Percentiles rank a stretch among this genome's conserved stretches.
Evolutionary conservation across 306 rosid genomes (phyloP).

Genomic region (Sicyos baderoa): DNA sequence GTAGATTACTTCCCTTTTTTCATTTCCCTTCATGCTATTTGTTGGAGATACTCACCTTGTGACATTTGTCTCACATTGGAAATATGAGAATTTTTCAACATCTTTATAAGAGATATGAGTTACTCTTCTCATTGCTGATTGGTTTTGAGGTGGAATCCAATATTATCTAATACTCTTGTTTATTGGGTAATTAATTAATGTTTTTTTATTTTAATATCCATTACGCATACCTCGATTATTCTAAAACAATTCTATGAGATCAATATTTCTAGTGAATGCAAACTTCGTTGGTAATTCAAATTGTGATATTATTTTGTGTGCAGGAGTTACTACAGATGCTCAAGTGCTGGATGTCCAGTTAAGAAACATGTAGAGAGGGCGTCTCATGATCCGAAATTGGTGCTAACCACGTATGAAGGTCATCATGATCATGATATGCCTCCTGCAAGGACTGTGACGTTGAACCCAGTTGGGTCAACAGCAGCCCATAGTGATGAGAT

Average conservation of each 20-base stretch:
- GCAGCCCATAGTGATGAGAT: conserved; percentile 23
- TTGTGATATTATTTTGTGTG: conserved; percentile 26
- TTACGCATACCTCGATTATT: too few species aligned
- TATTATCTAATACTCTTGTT: too few species aligned
- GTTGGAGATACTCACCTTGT: too few species aligned
- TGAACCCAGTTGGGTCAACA: conserved; percentile 32
- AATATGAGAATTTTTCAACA: too few species aligned
- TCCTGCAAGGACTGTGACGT: conserved; percentile 39
- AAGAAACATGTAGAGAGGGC: conserved; percentile 90
- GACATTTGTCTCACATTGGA: too few species aligned
- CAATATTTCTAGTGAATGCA: too few species aligned
- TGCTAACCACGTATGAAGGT: conserved; percentile 76
- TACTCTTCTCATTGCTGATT: too few species aligned
- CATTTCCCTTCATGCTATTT: not conserved
- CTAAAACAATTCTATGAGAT: too few species aligned
- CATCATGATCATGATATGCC: conserved; percentile 66
- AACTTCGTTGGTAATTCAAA: not conserved
- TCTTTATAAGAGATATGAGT: too few species aligned
- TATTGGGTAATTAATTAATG: too few species aligned
- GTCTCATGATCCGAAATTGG: conserved; percentile 50
- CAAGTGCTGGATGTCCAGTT: conserved; percentile 74
- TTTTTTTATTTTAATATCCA: too few species aligned
- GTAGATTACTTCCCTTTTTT: not conserved
- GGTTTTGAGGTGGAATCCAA: too few species aligned
- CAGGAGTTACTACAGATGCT: conserved; percentile 94